Conservation (phyloP, 225 moss, liverwort and hornwort genomes). For the Marchantia paleacea region DNA sequence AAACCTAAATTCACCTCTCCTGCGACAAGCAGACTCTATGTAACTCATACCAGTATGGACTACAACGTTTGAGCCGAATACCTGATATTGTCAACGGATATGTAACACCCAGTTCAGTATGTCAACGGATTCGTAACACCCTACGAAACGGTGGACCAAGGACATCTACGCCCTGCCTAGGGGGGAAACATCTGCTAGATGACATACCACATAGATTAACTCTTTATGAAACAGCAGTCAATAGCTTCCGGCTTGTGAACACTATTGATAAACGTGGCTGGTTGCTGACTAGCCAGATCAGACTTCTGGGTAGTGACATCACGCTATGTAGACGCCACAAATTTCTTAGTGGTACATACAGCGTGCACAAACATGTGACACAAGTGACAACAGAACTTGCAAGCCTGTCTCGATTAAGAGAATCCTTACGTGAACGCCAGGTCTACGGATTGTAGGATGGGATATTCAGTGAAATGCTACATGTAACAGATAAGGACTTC, state of each 20-base stretch:
- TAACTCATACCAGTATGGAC: not conserved
- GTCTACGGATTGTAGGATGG: not conserved
- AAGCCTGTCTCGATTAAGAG: not conserved
- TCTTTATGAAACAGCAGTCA: not conserved
- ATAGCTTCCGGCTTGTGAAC: too few species aligned
- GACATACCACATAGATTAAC: not conserved
- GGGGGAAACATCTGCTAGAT: not conserved
- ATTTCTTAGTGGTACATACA: not conserved
- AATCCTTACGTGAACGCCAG: not conserved
- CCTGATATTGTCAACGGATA: not conserved
- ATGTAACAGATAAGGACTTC: not conserved
- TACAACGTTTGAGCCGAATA: not conserved
- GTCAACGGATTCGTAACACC: not conserved
- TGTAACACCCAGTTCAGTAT: not conserved
- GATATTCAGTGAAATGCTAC: constrained; percentile 4
- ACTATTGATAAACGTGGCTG: not conserved
- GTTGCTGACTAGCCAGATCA: too few species aligned
- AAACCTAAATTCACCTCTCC: not conserved
- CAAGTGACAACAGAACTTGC: not conserved
- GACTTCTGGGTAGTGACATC: too few species aligned
- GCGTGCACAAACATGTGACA: not conserved
- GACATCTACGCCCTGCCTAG: not conserved
- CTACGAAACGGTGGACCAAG: too few species aligned
- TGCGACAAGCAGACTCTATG: not conserved
- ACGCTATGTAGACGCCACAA: not conserved